Conservation (phyloP, 768 basidiomycete genomes). For the Calocybe indica region DNA sequence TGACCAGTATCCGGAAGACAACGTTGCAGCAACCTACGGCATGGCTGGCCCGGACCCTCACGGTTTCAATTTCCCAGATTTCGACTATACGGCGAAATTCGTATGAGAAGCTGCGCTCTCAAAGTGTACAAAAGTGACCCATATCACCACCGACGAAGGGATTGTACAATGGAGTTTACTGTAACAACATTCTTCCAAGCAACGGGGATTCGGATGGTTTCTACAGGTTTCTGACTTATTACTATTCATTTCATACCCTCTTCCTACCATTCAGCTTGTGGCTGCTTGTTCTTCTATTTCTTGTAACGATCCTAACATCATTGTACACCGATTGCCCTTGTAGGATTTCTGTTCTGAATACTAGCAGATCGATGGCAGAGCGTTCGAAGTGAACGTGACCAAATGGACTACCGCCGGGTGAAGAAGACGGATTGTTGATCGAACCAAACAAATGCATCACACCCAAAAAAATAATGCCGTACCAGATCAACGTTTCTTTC, state of each 20-base stretch:
- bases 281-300: background rate
- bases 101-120: constrained; percentile 5
- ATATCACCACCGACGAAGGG: background rate
- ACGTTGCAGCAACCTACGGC: constrained; percentile 57
- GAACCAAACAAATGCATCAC: constrained; percentile 37
- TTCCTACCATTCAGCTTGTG: background rate
- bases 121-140: background rate
- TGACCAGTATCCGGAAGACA: constrained; percentile 74
- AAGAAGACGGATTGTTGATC: constrained; percentile 12
- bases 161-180: background rate
- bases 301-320: background rate
- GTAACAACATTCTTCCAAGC: background rate
- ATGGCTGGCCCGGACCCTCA: constrained; percentile 48
- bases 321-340: background rate
- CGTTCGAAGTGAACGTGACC: background rate
- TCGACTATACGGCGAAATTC: constrained; percentile 54
- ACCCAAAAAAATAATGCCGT: constrained; percentile 38
- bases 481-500: constrained; percentile 27
- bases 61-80: constrained; percentile 71
- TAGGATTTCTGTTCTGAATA: background rate
- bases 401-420: background rate
- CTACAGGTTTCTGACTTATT: background rate
- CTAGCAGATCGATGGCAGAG: too few relatives aligned
- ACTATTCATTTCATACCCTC: background rate
- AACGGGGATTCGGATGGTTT: background rate